Evolutionary conservation across 495 filamentous ascomycete genomes (phyloP).

Genomic region (Oleoguttula mirabilis): DNA sequence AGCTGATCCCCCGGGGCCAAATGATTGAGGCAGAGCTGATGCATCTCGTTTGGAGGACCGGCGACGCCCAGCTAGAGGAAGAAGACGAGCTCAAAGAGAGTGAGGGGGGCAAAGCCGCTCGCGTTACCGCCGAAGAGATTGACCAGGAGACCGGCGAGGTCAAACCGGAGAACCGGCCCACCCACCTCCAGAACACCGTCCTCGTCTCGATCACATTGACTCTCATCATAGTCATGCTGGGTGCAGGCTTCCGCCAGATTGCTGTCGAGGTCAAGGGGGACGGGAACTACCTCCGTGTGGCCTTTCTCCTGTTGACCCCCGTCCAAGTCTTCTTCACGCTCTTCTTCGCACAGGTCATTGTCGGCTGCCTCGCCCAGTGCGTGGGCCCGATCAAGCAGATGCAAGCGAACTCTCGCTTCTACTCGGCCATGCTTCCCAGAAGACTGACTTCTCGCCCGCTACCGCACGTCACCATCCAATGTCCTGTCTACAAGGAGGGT

Average conservation of each 20-base stretch:
- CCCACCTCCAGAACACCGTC: slow-evolving; percentile 54
- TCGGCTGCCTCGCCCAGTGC: slow-evolving; percentile 61
- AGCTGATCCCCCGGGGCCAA: slow-evolving; percentile 52
- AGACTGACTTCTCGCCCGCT: slow-evolving; percentile 37
- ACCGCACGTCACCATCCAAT: slow-evolving; percentile 60
- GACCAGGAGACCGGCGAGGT: slow-evolving; percentile 60
- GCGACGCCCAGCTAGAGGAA: slow-evolving; percentile 40
- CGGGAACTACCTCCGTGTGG: slow-evolving; percentile 45
- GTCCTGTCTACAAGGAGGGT: slow-evolving; percentile 64
- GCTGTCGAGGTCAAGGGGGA: slow-evolving; percentile 58
- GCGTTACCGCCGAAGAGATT: slow-evolving; percentile 36
- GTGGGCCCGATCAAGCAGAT: slow-evolving; percentile 63
- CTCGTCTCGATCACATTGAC: slow-evolving; percentile 52
- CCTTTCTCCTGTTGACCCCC: slow-evolving; percentile 50
- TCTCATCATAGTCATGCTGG: slow-evolving; percentile 49
- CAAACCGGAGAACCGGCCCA: slow-evolving; percentile 49
- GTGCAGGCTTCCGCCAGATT: slow-evolving; percentile 54
- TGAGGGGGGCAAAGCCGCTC: slow-evolving; percentile 36
- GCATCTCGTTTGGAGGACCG: slow-evolving; percentile 39
- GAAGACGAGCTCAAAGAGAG: slow-evolving; percentile 33
- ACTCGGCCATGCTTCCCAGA: slow-evolving; percentile 53
- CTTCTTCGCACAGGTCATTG: slow-evolving; percentile 41
- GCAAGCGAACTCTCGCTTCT: slow-evolving; percentile 63
- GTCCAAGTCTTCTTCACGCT: slow-evolving; percentile 71
- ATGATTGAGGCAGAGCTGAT: slow-evolving; percentile 61